Percentiles rank a stretch among this genome's conserved stretches.
These are phyloP conservation scores for Juglanconis sp. DNA, from an alignment of 2,329 filamentous ascomycete genomes.

Conservation along the genomic window DNA sequence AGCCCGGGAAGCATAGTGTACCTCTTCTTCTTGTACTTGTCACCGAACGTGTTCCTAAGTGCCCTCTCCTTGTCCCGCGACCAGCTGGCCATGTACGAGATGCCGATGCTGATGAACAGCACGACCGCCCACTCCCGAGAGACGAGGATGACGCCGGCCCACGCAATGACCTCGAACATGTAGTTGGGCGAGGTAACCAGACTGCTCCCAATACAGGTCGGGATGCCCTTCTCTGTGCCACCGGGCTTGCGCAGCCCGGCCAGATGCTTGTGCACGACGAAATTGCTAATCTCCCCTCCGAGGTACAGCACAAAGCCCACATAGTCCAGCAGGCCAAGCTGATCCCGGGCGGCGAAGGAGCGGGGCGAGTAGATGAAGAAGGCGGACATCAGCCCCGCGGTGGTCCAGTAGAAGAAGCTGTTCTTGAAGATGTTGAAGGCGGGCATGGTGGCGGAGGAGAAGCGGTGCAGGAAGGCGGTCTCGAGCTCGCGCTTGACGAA, in stretches of 20 bases:
- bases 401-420: conserved; percentile 87
- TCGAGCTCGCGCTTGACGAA: conserved; percentile 95
- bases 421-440: conserved; percentile 90
- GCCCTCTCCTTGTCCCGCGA: conserved; percentile 87
- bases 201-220: conserved; percentile 77
- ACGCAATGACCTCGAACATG: conserved; percentile 85
- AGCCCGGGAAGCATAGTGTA: conserved; percentile 78
- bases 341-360: conserved; percentile 59
- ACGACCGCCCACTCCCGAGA: conserved; percentile 76
- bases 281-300: conserved; percentile 77
- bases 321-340: conserved; percentile 54
- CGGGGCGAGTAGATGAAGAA: conserved; percentile 80
- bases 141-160: conserved; percentile 77
- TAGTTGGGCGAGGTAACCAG: conserved; percentile 97
- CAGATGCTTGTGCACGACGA: conserved; percentile 75
- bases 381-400: conserved; percentile 77
- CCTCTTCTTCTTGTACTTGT: conserved; percentile 93
- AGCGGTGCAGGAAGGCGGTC: conserved; percentile 91
- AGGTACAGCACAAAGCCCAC: conserved; percentile 68
- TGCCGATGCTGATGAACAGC: conserved; percentile 72
- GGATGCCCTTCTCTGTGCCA: conserved; percentile 84
- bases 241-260: conserved; percentile 73
- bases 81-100: conserved; percentile 80
- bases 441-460: conserved; percentile 94
- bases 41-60: conserved; percentile 86